Evolutionary conservation across 306 rosid species (phyloP).

Genomic region (Casuarina cunninghamiana): DNA sequence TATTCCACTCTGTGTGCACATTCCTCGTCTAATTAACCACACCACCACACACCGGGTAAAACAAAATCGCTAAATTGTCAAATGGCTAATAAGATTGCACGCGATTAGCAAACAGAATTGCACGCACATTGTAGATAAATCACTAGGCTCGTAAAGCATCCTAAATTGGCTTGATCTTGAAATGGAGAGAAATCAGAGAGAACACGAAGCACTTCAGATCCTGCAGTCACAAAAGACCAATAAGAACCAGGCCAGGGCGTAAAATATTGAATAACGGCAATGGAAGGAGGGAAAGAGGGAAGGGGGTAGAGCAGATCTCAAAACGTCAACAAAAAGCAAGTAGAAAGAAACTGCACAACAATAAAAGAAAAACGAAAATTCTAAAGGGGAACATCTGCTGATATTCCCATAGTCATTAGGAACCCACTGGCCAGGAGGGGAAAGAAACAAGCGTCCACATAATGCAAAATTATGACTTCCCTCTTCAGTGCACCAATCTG

Average conservation of each 20-base stretch:
- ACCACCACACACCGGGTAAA: slow-evolving; percentile 8
- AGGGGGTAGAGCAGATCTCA: neutral
- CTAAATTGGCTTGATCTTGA: slow-evolving; percentile 95
- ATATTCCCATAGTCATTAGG: neutral
- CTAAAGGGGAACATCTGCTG: neutral
- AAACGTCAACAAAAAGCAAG: neutral
- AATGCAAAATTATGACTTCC: neutral
- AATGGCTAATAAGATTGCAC: slow-evolving; percentile 4
- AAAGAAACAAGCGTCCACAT: neutral
- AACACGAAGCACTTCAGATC: slow-evolving; percentile 96
- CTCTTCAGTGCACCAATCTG: neutral
- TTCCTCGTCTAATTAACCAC: slow-evolving; percentile 4
- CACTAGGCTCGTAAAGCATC: slow-evolving; percentile 16
- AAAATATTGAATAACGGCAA: slow-evolving; percentile 11
- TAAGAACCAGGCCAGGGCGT: slow-evolving; percentile 16
- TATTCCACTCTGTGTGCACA: neutral
- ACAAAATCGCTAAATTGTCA: neutral
- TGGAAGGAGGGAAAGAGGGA: neutral
- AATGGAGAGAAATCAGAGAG: slow-evolving; percentile 93
- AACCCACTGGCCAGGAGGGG: neutral
- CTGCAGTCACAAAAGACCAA: slow-evolving; percentile 47
- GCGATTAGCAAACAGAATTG: slow-evolving; percentile 20
- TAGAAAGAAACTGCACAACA: neutral
- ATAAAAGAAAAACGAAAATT: neutral
- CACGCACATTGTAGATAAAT: slow-evolving; percentile 15